Percentiles rank a stretch among this genome's conserved stretches.
phyloP scores from a whole-genome alignment of 108 stramenopile species.

The Cyclotella choctawhatcheeana region DNA sequence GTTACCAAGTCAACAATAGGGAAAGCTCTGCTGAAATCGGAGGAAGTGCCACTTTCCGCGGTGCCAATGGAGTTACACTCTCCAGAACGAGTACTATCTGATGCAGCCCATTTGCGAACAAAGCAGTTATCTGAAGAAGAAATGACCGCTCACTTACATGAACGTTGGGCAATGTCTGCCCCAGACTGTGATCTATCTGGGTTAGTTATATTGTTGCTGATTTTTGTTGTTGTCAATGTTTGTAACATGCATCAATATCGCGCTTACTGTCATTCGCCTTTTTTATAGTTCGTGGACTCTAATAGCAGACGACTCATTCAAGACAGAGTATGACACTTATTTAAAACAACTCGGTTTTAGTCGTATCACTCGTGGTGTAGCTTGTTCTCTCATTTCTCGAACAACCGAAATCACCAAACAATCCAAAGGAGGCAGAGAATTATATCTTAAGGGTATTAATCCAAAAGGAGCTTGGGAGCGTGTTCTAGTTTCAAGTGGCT shows the following conservation, averaged over 20 bases:
- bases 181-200: conserved; percentile 45
- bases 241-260: too few species aligned
- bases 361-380: conserved; percentile 45
- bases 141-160: conserved; percentile 39
- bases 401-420: conserved; percentile 47
- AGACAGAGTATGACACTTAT: conserved; percentile 39
- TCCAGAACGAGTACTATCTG: neutral
- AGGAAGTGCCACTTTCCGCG: conserved; percentile 35
- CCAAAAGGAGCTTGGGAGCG: conserved; percentile 52
- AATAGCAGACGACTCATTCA: conserved; percentile 49
- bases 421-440: conserved; percentile 29
- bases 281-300: conserved; percentile 53
- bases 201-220: too few species aligned
- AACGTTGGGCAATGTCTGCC: conserved; percentile 48
- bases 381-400: conserved; percentile 47
- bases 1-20: conserved; percentile 26
- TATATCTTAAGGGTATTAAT: conserved; percentile 46
- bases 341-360: conserved; percentile 42
- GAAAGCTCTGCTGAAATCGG: conserved; percentile 26
- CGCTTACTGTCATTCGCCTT: too few species aligned
- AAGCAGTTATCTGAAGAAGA: conserved; percentile 34
- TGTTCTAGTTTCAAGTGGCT: conserved; percentile 29
- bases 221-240: too few species aligned
- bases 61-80: conserved; percentile 9
- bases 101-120: neutral